Conservation (phyloP, 2,329 filamentous ascomycete species). For the Coniochaeta sp. region DNA sequence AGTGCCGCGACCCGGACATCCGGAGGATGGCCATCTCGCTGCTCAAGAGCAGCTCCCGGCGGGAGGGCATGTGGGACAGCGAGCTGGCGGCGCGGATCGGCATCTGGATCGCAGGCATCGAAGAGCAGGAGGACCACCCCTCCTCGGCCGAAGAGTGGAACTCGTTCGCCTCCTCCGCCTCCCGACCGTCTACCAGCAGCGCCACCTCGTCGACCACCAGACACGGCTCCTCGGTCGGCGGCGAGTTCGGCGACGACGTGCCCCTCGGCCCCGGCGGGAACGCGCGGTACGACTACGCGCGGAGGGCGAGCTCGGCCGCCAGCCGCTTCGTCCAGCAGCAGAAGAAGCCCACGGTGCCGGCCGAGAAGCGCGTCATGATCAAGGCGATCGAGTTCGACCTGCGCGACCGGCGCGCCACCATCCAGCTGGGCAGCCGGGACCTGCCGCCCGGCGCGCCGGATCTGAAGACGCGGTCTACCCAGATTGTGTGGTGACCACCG, state of each 20-base stretch:
- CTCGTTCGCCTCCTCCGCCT: slow-evolving; percentile 1
- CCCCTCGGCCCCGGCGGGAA: slow-evolving; percentile 35
- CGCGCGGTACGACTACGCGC: slow-evolving; percentile 30
- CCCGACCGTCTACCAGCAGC: slow-evolving; percentile 17
- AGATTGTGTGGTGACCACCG: slow-evolving; percentile 36
- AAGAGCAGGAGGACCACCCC: slow-evolving; percentile 41
- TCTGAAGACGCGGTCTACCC: slow-evolving; percentile 35
- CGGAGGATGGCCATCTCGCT: slow-evolving; percentile 56
- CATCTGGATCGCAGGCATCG: slow-evolving; percentile 46
- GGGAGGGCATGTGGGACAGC: slow-evolving; percentile 66
- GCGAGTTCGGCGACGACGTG: slow-evolving; percentile 24
- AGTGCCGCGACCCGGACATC: slow-evolving; percentile 50
- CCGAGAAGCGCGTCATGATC: slow-evolving; percentile 49
- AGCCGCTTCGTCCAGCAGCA: slow-evolving; percentile 8
- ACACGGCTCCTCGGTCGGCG: slow-evolving; percentile 21
- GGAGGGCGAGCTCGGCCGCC: slow-evolving; percentile 17
- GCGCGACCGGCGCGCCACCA: slow-evolving; percentile 37
- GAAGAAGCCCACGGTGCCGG: slow-evolving; percentile 34
- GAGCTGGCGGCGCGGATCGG: slow-evolving; percentile 48
- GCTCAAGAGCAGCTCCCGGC: slow-evolving; percentile 49
- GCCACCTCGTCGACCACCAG: slow-evolving; percentile 11
- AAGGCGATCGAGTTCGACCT: slow-evolving; percentile 50
- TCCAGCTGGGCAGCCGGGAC: slow-evolving; percentile 48
- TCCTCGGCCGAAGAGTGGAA: background rate
- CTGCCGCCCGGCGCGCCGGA: slow-evolving; percentile 39